Percentiles rank a stretch among this genome's conserved stretches.
Conservation (phyloP, 2,329 filamentous ascomycete species). For the Colletotrichum tamarilloi region DNA sequence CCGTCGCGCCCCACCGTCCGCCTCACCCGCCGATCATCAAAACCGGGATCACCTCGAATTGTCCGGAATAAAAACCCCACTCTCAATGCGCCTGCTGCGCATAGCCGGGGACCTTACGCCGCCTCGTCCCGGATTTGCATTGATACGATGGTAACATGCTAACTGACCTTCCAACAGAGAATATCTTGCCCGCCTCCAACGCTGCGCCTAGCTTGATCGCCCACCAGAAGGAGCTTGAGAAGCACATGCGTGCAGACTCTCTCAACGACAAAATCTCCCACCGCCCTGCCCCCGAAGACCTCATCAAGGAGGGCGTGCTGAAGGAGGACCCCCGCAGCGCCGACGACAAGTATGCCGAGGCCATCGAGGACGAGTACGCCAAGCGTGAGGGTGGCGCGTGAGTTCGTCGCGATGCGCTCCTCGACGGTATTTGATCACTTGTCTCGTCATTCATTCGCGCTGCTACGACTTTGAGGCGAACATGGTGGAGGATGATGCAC, state of each 20-base stretch:
- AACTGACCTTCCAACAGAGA: constrained; percentile 63
- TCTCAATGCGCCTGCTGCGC: neutral
- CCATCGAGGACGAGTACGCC: constrained; percentile 72
- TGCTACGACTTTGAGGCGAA: neutral
- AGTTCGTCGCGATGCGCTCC: constrained; percentile 29
- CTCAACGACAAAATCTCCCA: constrained; percentile 88
- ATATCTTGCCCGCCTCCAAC: constrained; percentile 84
- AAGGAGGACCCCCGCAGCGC: constrained; percentile 72
- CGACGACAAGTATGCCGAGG: constrained; percentile 68
- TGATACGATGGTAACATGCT: neutral
- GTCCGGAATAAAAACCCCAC: neutral
- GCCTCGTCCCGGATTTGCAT: neutral
- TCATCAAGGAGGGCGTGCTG: constrained; percentile 84
- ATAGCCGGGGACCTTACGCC: neutral
- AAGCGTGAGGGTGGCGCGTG: constrained; percentile 72
- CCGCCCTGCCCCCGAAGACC: constrained; percentile 78
- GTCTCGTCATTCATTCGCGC: neutral
- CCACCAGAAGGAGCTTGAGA: constrained; percentile 85
- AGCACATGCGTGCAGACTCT: constrained; percentile 86
- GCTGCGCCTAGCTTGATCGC: constrained; percentile 84
- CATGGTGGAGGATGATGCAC: neutral
- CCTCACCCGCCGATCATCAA: constrained; percentile 30
- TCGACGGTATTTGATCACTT: neutral
- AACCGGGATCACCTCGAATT: neutral
- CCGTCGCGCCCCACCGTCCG: constrained; percentile 15